Base-by-base conservation (phyloP, 805 yeast genomes). In the Candida montana region DNA sequence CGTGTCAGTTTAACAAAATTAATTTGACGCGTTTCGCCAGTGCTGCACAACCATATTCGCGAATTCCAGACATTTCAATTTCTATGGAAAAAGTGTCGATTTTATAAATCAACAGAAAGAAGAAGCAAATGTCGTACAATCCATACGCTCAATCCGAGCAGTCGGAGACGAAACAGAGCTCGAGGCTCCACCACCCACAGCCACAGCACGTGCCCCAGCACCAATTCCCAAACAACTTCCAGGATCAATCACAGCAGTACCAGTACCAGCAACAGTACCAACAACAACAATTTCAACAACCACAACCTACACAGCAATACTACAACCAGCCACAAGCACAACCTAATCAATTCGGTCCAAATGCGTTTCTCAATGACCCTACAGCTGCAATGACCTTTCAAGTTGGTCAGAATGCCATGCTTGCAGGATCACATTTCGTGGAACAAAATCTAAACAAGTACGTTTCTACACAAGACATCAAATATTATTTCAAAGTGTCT, bases 401-500 rank as follows among this genome's bases (percentile, higher is more conserved):
- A 55, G 77, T 90, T 48, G 95, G 96, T 28, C 84, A 86, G 54
- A 76, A 77, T 40, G 96, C 97, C 1, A 75, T 93, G 44, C 76
- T 77, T 49, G 84, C 87, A 24, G 87, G 93, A 19, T 86, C 85
- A 52, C 82, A 81, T 47, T 85, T 84, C 62, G 62, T 88, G 59
- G 85, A 85, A 51, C 81, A 81, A 46, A 67, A 70, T 47, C 57
- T 79, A 41, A 72, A 74, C 42, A 69, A 68, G 48, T 72, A 71
- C 47, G 69, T 75, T 23, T 62, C 70, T 15, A 63, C 72, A 20
- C 62, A 72, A 15, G 81, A 84, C 41, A 64, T 93, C 52, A 81
- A 88, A 50, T 85, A 81, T 65, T 90, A 90, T 63, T 95, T 93
- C 71, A 87, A 86, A 63, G 96, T 93, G 16, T 83, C 95, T 35